Percentiles rank a stretch among this genome's conserved stretches.
These are phyloP conservation scores for Paracoccidioides brasiliensis DNA, from an alignment of 2,329 filamentous ascomycete species.

Conservation along the genomic window DNA sequence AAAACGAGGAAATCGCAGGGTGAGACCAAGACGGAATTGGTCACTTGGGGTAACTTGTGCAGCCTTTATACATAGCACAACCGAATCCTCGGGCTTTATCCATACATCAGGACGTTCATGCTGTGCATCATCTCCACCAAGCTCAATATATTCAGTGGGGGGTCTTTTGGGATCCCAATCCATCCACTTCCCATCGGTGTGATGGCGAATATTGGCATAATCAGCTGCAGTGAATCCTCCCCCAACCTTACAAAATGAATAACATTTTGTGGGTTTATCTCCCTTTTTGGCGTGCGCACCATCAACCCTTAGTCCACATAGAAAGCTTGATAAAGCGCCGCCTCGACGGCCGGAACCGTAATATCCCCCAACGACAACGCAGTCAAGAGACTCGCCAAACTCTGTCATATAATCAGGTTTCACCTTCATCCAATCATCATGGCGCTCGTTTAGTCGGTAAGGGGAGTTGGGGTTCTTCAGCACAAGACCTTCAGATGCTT, in stretches of 20 bases:
- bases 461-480: slow-evolving; percentile 83
- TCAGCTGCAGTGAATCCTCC: slow-evolving; percentile 78
- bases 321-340: slow-evolving; percentile 67
- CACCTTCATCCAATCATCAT: slow-evolving; percentile 96
- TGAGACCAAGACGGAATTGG: slow-evolving; percentile 62
- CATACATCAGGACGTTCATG: slow-evolving; percentile 76
- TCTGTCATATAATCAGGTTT: slow-evolving; percentile 98
- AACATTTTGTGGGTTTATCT: slow-evolving; percentile 57
- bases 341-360: slow-evolving; percentile 80
- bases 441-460: slow-evolving; percentile 78
- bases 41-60: slow-evolving; percentile 63
- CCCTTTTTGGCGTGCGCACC: slow-evolving; percentile 48
- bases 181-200: slow-evolving; percentile 83
- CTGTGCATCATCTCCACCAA: slow-evolving; percentile 64
- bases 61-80: slow-evolving; percentile 82
- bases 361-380: slow-evolving; percentile 80
- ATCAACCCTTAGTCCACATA: slow-evolving; percentile 75
- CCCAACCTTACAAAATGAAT: slow-evolving; percentile 97
- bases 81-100: slow-evolving; percentile 78
- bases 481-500: slow-evolving; percentile 79
- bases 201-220: slow-evolving; percentile 68
- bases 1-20: slow-evolving; percentile 84
- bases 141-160: slow-evolving; percentile 63
- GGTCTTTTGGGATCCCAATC: slow-evolving; percentile 69
- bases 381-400: slow-evolving; percentile 86